A percentile compares a stretch with the other conserved stretches of the same genome.
Evolutionary conservation across 805 yeast genomes (phyloP).

Genomic region (Suhomyces canberraensis): DNA sequence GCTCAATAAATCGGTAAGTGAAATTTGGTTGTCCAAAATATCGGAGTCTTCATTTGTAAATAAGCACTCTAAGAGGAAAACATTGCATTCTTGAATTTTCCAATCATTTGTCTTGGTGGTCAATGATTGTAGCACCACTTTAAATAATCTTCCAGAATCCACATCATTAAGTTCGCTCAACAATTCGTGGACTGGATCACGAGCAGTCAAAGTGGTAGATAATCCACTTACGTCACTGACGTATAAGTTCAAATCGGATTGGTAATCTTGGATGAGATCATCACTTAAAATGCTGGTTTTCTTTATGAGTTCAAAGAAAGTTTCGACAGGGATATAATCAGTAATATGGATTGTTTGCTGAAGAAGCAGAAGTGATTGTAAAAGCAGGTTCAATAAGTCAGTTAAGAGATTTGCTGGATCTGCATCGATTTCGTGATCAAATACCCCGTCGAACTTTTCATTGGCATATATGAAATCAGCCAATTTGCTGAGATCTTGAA

Average conservation of each 20-base stretch:
- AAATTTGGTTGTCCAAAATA: slow-evolving; percentile 5
- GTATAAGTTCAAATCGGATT: slow-evolving; percentile 61
- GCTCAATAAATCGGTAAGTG: slow-evolving; percentile 9
- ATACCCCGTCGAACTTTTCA: background rate
- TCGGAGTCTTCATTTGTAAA: slow-evolving; percentile 40
- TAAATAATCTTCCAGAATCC: slow-evolving; percentile 29
- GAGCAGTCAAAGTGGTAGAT: slow-evolving; percentile 43
- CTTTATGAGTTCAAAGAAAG: slow-evolving; percentile 27
- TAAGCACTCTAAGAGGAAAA: slow-evolving; percentile 39
- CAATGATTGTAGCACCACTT: background rate
- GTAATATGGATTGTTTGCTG: slow-evolving; percentile 23
- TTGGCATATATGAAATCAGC: background rate
- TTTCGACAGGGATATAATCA: slow-evolving; percentile 17
- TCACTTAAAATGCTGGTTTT: slow-evolving; percentile 41
- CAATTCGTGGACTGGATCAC: slow-evolving; percentile 62
- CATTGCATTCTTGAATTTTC: slow-evolving; percentile 38
- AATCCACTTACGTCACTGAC: slow-evolving; percentile 76
- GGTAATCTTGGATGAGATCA: slow-evolving; percentile 46
- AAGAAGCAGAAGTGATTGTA: slow-evolving; percentile 29
- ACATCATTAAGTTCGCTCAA: slow-evolving; percentile 45
- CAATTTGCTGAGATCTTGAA: slow-evolving; percentile 23
- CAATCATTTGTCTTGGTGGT: slow-evolving; percentile 14
- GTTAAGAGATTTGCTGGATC: slow-evolving; percentile 19
- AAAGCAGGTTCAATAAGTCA: slow-evolving; percentile 26
- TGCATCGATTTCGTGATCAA: background rate